Conservation (phyloP, 129 eudicot genomes). For the Flaveria brownii region DNA sequence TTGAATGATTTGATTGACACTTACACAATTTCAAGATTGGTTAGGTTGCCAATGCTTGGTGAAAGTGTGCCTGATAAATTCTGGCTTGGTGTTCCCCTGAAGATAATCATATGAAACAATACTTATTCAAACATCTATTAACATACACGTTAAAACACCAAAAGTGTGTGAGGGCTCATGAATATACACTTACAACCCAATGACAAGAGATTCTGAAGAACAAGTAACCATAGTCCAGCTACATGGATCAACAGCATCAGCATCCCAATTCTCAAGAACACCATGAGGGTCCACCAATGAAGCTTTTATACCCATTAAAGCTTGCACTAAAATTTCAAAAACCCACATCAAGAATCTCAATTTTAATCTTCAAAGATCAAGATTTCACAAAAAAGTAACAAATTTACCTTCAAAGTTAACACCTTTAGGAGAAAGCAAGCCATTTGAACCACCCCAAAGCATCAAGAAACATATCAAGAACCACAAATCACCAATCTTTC, state of each 20-base stretch:
- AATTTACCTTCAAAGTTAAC: slow-evolving; percentile 95
- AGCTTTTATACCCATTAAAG: slow-evolving; percentile 83
- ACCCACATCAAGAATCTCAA: slow-evolving; percentile 32
- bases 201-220: slow-evolving; percentile 66
- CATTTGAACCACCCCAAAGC: slow-evolving; percentile 44
- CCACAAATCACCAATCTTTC: slow-evolving; percentile 41
- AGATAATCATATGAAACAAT: slow-evolving; percentile 20
- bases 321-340: slow-evolving; percentile 61
- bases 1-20: slow-evolving; percentile 24
- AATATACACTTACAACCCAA: slow-evolving; percentile 70
- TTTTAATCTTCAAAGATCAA: slow-evolving; percentile 24
- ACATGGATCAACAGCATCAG: slow-evolving; percentile 92
- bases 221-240: slow-evolving; percentile 98
- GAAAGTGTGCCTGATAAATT: slow-evolving; percentile 76
- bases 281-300: slow-evolving; percentile 79
- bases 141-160: slow-evolving; percentile 20
- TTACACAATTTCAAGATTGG: slow-evolving; percentile 84
- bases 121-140: slow-evolving; percentile 18
- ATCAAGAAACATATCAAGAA: slow-evolving; percentile 46
- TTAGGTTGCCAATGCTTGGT: slow-evolving; percentile 86
- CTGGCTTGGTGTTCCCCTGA: slow-evolving; percentile 91
- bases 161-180: slow-evolving; percentile 1
- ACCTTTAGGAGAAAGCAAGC: slow-evolving; percentile 90
- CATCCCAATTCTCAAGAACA: slow-evolving; percentile 97
- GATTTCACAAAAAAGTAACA: slow-evolving; percentile 14